Base-by-base conservation (phyloP, 495 filamentous ascomycete species). In the Podospora sp. region DNA sequence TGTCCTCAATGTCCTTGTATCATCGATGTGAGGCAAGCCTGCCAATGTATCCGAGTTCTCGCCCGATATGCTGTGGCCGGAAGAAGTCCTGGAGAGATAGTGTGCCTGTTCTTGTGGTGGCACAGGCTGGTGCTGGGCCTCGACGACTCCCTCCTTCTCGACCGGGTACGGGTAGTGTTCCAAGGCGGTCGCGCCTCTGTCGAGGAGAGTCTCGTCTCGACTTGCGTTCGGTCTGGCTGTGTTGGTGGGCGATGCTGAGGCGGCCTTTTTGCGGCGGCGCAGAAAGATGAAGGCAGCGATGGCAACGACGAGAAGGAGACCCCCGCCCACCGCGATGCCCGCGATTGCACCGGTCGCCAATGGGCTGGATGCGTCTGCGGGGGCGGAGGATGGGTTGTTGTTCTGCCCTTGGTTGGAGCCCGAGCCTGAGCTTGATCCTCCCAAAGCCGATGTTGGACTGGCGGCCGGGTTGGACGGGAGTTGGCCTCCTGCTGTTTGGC, bases 261-360 rank as follows among this genome's bases (percentile, higher is more conserved):
- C 20, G 52, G 16, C 20, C 14, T 22, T 55, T n/a, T 55, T 55
- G 9, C 24, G 52, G 8, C 52, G 21, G 5, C 52, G 52, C 21
- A 55, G 52, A n/a, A 24, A 55, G 9, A 55, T 11, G 52, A 61
- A 24, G 5, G 18, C 9, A 26, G 16, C n/a, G 18, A 61, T 49
- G n/a, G 35, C 36, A 3, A 22, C 20, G 52, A 61, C 14, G 1
- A 49, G 6, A 5, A 36, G 6, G 16, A 49, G 14, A 16, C n/a
- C 59, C 5, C 59, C 59, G 20, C 59, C 59, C 6, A 49, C 36
- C 12, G 59, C 59, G 8, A 40, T 40, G 14, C 59, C 59, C 6
- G 59, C 35, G 21, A 61, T 49, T 16, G 21, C 59, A 0, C 59
- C 59, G 6, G 52, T 55, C 2, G 52, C 8, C 14, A 55, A 22